Evolutionary conservation across 345 rosid genomes (phyloP).

Genomic region (Pistacia atlantica): DNA sequence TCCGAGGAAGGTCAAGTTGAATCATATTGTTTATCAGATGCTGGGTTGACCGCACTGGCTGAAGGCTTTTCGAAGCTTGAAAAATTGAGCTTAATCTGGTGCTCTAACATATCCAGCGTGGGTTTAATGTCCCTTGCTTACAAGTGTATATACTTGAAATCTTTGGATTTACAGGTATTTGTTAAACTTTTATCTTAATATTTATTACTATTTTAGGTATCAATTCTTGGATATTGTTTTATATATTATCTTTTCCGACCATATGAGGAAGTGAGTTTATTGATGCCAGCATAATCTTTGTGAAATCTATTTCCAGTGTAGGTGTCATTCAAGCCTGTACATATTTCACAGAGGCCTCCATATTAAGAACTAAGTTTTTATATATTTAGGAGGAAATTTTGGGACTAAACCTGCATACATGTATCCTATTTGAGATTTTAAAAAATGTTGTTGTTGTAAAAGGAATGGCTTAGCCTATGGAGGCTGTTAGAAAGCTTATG

Average conservation of each 20-base stretch:
- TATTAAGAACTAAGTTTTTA: background rate
- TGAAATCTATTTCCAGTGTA: background rate
- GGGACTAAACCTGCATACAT: background rate
- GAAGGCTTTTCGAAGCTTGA: constrained; percentile 70
- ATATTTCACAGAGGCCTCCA: background rate
- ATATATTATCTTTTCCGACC: background rate
- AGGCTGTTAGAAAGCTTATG: background rate
- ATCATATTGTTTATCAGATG: constrained; percentile 63
- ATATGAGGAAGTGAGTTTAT: background rate
- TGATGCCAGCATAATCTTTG: background rate
- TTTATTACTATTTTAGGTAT: background rate
- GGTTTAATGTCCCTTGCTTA: constrained; percentile 69
- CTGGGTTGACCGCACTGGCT: constrained; percentile 63
- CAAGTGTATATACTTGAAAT: constrained; percentile 59
- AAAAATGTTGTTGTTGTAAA: background rate
- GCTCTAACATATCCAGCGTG: constrained; percentile 67
- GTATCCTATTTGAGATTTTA: background rate
- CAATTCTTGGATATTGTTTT: background rate
- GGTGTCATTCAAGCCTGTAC: background rate
- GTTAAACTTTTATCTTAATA: background rate
- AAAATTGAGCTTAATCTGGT: constrained; percentile 84
- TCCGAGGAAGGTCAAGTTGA: constrained; percentile 39
- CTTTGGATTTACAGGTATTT: constrained; percentile 83
- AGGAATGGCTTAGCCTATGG: background rate
- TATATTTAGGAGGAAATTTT: background rate